Evolutionary conservation across 805 yeast species (phyloP), one percentile per base, ranked within the genome.

Genomic region (Clavispora phyllophila): DNA sequence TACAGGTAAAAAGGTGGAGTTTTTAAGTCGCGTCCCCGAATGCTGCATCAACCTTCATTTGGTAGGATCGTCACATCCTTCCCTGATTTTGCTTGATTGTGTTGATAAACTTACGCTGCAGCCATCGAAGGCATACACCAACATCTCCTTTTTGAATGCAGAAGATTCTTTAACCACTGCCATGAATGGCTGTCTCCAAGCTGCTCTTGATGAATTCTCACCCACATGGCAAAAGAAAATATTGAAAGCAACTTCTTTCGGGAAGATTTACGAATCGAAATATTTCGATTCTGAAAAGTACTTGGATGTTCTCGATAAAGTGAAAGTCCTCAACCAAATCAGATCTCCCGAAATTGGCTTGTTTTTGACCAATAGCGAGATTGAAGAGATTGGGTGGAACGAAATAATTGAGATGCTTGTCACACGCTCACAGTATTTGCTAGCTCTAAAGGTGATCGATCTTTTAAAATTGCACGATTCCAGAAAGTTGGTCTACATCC

Each of bases 1-100:
- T n/a, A 79, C 87, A 0, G 55, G 65, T 3, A 72, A 70, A 8
- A 72, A 75, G 34, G 66, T 85, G 13, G 83, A 82, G 47, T 77
- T 85, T 42, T 57, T 89, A 9, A 66, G 82, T 7, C 73, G 82
- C 47, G 95, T 93, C 0, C 71, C 78, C 0, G 65, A 66, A 2
- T 60, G 68, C 0, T 77, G 85, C 0, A 72, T 75, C 3, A 79
- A 81, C 29, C 73, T 87, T 6, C 88, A 88, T 61, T 78, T 77
- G 54, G 78, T 90, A 37, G 99, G 98, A 0, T 87, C 96, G 0
- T 75, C 87, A 0, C 75, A 86, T 26, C 85, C 96, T 1, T 75
- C 93, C 25, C 87, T 96, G 2, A 83, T 91, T 19, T 65, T 93
- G 26, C 64, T 87, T 8, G 96, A 90, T 62, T 84, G 96, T 8